Conservation (phyloP, 257 asterid species). For the Schizonepeta tenuifolia region DNA sequence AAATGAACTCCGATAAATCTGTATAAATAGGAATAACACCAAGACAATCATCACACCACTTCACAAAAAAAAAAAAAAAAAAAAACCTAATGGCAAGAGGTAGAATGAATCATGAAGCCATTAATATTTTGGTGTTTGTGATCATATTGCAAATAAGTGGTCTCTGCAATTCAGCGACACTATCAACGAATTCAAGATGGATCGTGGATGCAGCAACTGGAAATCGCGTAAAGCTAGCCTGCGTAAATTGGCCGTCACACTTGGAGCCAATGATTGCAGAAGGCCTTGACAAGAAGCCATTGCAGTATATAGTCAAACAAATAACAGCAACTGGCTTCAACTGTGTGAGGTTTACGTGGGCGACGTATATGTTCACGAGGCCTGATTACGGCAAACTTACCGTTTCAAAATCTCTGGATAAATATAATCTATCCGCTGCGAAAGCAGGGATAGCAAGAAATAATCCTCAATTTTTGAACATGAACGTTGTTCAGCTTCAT, state of each 20-base stretch:
- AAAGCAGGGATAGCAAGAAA: slow-evolving; percentile 45
- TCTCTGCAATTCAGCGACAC: slow-evolving; percentile 40
- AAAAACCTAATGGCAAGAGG: not conserved
- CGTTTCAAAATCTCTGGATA: slow-evolving; percentile 48
- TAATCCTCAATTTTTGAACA: slow-evolving; percentile 49
- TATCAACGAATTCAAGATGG: slow-evolving; percentile 64
- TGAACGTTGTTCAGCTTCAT: slow-evolving; percentile 50
- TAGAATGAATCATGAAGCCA: not conserved
- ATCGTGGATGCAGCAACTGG: slow-evolving; percentile 49
- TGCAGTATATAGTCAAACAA: slow-evolving; percentile 33
- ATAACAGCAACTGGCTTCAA: slow-evolving; percentile 55
- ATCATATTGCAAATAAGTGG: slow-evolving; percentile 15
- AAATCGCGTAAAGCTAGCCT: slow-evolving; percentile 57
- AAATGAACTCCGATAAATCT: not conserved
- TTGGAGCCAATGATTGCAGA: slow-evolving; percentile 63
- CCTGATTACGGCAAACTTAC: slow-evolving; percentile 43
- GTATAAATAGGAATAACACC: not conserved
- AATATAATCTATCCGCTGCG: slow-evolving; percentile 45
- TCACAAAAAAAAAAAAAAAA: not conserved
- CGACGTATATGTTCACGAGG: slow-evolving; percentile 67
- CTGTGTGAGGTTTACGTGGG: slow-evolving; percentile 77
- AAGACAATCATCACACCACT: not conserved
- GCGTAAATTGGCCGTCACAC: slow-evolving; percentile 67
- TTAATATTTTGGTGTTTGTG: not conserved
- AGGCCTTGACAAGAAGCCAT: slow-evolving; percentile 63